Conservation (phyloP, 768 basidiomycete genomes). For the Mrakia gelida region DNA sequence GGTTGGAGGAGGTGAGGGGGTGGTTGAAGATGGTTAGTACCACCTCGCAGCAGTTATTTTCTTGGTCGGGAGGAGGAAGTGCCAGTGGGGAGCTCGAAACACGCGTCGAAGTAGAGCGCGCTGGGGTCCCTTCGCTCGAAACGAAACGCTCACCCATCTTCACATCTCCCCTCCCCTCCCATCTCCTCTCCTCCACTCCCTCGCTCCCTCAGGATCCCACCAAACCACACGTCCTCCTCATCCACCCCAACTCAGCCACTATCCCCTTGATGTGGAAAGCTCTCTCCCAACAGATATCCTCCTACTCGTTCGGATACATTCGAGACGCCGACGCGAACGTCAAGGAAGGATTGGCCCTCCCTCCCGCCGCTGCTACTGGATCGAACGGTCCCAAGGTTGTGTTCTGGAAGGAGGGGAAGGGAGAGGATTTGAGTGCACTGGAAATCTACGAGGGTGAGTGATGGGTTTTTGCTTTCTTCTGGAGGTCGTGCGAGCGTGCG, state of each 20-base stretch:
- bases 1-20: constrained; percentile 55
- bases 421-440: constrained; percentile 41
- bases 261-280: constrained; percentile 47
- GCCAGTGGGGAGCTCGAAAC: no score
- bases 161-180: background rate
- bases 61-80: no score
- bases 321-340: constrained; percentile 63
- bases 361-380: constrained; percentile 11
- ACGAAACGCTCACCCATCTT: no score
- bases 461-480: no score
- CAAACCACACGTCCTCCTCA: constrained; percentile 42
- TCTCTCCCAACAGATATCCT: constrained; percentile 50
- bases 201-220: constrained; percentile 37
- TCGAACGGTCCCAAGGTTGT: constrained; percentile 59
- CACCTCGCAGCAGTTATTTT: no score
- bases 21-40: constrained; percentile 66
- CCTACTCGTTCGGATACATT: constrained; percentile 67
- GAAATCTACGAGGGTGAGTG: constrained; percentile 61
- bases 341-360: constrained; percentile 32
- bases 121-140: no score
- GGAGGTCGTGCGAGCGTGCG: no score
- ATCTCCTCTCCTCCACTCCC: background rate
- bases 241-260: constrained; percentile 43
- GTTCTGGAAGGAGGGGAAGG: constrained; percentile 60
- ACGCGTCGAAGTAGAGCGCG: no score